Evolutionary conservation across 176 grass and related monocot genomes (phyloP).

Genomic region (Pontederia paniculata): DNA sequence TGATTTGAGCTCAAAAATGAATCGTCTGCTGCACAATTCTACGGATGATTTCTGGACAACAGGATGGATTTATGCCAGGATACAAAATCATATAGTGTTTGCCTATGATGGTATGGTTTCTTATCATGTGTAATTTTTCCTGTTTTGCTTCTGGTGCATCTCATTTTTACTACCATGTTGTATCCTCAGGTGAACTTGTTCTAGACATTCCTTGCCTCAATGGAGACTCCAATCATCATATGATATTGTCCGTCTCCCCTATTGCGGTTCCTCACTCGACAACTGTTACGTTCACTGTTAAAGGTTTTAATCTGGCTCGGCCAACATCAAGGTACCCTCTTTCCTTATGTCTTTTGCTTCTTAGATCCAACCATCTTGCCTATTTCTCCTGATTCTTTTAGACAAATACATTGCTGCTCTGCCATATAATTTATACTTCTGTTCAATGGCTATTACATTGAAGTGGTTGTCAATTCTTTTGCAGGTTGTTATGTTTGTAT

Average conservation of each 20-base stretch:
- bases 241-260: slow-evolving; percentile 46
- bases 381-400: not conserved
- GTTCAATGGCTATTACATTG: not conserved
- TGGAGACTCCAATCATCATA: slow-evolving; percentile 27
- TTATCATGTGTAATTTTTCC: slow-evolving; percentile 1
- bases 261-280: slow-evolving; percentile 56
- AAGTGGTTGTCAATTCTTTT: slow-evolving; percentile 13
- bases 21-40: slow-evolving; percentile 60
- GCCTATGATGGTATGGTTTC: slow-evolving; percentile 55
- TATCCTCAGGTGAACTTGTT: slow-evolving; percentile 45
- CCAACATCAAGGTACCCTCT: slow-evolving; percentile 49
- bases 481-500: slow-evolving; percentile 82
- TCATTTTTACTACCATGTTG: slow-evolving; percentile 17
- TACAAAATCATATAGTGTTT: slow-evolving; percentile 41
- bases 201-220: slow-evolving; percentile 44
- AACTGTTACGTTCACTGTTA: slow-evolving; percentile 42
- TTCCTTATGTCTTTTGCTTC: slow-evolving; percentile 1
- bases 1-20: slow-evolving; percentile 54
- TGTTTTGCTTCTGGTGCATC: slow-evolving; percentile 2
- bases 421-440: not conserved
- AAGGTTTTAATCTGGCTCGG: slow-evolving; percentile 67
- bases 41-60: slow-evolving; percentile 67
- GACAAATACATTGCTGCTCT: not conserved
- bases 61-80: slow-evolving; percentile 71
- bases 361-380: not conserved